A percentile compares a stretch with the other conserved stretches of the same genome.
phyloP scores from a whole-genome alignment of 2,329 filamentous ascomycete species.

The Colletotrichum higginsianum region DNA sequence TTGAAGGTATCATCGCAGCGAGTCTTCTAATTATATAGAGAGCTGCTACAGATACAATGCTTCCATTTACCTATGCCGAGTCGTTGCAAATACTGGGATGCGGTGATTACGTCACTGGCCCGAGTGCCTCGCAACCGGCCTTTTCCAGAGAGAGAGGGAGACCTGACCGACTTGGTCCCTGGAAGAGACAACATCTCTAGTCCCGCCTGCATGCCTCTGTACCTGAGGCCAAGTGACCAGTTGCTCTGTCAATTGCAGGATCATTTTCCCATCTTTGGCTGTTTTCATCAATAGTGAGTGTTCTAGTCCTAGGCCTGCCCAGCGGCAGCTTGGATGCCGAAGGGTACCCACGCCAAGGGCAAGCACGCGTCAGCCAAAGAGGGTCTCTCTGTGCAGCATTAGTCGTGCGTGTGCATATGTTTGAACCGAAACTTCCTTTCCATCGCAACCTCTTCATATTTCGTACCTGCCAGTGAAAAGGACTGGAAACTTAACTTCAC shows the following conservation, averaged over 20 bases:
- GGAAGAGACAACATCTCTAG: conserved; percentile 1
- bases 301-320: conserved; percentile 5
- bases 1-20: neutral
- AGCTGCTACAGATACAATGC: neutral
- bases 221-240: conserved; percentile 27
- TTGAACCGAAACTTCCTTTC: conserved; percentile 27
- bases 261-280: neutral
- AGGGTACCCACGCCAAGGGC: conserved; percentile 40
- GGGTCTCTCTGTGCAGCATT: conserved; percentile 36
- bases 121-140: neutral
- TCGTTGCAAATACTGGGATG: conserved; percentile 8
- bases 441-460: conserved; percentile 17
- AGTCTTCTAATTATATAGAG: neutral
- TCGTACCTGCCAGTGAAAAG: conserved; percentile 3
- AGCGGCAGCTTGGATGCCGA: conserved; percentile 36
- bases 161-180: conserved; percentile 4
- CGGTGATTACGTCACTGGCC: conserved; percentile 26
- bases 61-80: too few relatives aligned
- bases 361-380: conserved; percentile 41
- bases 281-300: neutral
- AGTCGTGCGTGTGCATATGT: conserved; percentile 17
- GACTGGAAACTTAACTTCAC: neutral
- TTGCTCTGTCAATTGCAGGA: conserved; percentile 35
- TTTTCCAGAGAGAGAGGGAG: too few relatives aligned
- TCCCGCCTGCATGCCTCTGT: conserved; percentile 23